Evolutionary conservation across 345 rosid genomes (phyloP).

Genomic region (Arabidopsis arenosa): DNA sequence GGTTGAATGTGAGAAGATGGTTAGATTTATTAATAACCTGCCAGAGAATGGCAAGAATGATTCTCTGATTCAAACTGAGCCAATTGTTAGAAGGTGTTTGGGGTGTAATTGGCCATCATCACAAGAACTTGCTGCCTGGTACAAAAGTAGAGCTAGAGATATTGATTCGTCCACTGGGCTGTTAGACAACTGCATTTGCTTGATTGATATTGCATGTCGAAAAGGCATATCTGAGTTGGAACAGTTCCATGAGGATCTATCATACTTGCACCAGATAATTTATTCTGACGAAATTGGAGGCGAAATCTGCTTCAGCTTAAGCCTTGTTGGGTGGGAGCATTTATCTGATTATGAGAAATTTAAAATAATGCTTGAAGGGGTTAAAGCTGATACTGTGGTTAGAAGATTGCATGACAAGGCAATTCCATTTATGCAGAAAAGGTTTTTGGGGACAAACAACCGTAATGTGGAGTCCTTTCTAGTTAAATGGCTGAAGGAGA

Average conservation of each 20-base stretch:
- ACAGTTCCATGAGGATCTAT: conserved; percentile 75
- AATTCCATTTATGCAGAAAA: conserved; percentile 77
- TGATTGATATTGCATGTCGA: conserved; percentile 77
- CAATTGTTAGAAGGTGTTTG: conserved; percentile 60
- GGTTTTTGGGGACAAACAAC: conserved; percentile 47
- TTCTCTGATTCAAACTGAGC: conserved; percentile 71
- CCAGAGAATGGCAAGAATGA: conserved; percentile 58
- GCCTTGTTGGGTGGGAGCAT: conserved; percentile 81
- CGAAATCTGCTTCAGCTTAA: conserved; percentile 57
- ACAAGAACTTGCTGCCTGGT: conserved; percentile 75
- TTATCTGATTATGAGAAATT: conserved; percentile 86
- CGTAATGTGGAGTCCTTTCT: conserved; percentile 65
- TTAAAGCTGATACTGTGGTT: conserved; percentile 65
- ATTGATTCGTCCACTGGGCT: conserved; percentile 89
- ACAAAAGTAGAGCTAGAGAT: conserved; percentile 83
- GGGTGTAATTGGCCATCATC: conserved; percentile 79
- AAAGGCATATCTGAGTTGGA: conserved; percentile 75
- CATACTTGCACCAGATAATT: conserved; percentile 73
- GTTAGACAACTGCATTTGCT: conserved; percentile 80
- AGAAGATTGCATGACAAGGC: conserved; percentile 66
- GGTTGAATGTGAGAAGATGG: conserved; percentile 93
- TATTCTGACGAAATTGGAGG: conserved; percentile 64
- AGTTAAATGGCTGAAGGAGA: conserved; percentile 89
- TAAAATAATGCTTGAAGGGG: conserved; percentile 73
- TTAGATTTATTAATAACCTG: conserved; percentile 57